These are phyloP conservation scores for Entrophospora sp. DNA, from an alignment of 192 early-diverging fungal genomes.

Conservation along the genomic window DNA sequence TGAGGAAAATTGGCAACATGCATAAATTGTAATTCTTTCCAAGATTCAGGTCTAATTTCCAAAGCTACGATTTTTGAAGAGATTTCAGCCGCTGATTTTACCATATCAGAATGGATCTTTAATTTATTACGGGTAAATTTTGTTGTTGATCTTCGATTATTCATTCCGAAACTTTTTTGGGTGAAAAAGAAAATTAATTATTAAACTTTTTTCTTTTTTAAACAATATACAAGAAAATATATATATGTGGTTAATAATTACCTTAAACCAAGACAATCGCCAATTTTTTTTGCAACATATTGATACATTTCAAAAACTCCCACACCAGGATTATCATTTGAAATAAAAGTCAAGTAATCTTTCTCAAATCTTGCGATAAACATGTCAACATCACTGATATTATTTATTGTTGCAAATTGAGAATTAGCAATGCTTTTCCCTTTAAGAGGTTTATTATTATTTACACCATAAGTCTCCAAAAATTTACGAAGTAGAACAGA, in stretches of 20 bases:
- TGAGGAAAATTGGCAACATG: conserved; percentile 44
- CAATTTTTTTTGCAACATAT: conserved; percentile 24
- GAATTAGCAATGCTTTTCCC: not conserved
- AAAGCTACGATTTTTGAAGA: conserved; percentile 36
- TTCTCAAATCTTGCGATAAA: not conserved
- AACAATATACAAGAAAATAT: not conserved
- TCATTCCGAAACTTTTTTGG: not conserved
- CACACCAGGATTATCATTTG: not conserved
- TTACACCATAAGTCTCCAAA: not conserved
- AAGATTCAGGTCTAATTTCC: conserved; percentile 40
- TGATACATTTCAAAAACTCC: conserved; percentile 17
- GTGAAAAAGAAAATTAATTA: not conserved
- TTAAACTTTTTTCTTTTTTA: not conserved
- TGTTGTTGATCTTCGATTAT: not conserved
- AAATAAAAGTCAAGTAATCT: conserved; percentile 7
- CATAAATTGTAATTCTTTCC: conserved; percentile 50
- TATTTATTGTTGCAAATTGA: not conserved
- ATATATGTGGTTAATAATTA: not conserved
- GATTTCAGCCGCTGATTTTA: conserved; percentile 19
- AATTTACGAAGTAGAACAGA: conserved; percentile 2
- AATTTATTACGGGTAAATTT: not conserved
- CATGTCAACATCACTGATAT: not conserved
- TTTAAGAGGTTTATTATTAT: not conserved
- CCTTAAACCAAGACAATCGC: not conserved
- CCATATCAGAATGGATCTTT: conserved; percentile 13